phyloP scores from a whole-genome alignment of 805 yeast genomes.

The Barnettozyma botsteinii region DNA sequence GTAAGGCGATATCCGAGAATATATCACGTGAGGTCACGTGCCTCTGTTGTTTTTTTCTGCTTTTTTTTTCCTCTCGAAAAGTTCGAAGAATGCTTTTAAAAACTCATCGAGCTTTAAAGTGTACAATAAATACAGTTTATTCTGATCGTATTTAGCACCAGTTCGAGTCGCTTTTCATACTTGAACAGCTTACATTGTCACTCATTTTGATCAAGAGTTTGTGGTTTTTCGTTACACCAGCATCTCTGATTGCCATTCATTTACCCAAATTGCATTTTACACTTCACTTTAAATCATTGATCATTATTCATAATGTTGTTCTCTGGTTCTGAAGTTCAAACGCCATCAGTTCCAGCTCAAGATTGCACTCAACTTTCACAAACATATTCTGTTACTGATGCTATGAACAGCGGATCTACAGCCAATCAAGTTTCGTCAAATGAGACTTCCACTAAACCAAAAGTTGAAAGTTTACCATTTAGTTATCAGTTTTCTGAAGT shows the following conservation, averaged over 20 bases:
- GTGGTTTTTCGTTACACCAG: too few species aligned
- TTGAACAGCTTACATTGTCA: too few species aligned
- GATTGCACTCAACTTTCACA: neutral
- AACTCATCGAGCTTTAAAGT: too few species aligned
- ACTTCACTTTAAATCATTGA: neutral
- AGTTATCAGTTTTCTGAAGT: conserved; percentile 24
- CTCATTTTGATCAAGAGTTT: neutral
- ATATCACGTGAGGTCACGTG: too few species aligned
- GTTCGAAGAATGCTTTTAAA: too few species aligned
- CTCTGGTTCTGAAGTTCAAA: neutral
- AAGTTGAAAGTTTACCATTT: conserved; percentile 19
- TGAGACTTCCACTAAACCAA: conserved; percentile 1
- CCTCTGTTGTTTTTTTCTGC: too few species aligned
- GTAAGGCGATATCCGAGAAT: too few species aligned
- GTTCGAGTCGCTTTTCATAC: too few species aligned
- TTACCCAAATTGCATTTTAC: too few species aligned
- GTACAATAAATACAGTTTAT: too few species aligned
- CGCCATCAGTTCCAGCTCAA: neutral
- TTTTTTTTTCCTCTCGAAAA: too few species aligned
- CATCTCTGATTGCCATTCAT: neutral
- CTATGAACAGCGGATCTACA: neutral
- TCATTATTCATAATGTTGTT: neutral
- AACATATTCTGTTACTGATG: neutral
- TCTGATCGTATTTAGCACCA: too few species aligned
- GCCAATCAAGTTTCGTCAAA: neutral